Percentiles rank a stretch among this genome's conserved stretches.
Conservation (phyloP, 1,139 yeast species). For the Saccharomycopsis phalli region DNA sequence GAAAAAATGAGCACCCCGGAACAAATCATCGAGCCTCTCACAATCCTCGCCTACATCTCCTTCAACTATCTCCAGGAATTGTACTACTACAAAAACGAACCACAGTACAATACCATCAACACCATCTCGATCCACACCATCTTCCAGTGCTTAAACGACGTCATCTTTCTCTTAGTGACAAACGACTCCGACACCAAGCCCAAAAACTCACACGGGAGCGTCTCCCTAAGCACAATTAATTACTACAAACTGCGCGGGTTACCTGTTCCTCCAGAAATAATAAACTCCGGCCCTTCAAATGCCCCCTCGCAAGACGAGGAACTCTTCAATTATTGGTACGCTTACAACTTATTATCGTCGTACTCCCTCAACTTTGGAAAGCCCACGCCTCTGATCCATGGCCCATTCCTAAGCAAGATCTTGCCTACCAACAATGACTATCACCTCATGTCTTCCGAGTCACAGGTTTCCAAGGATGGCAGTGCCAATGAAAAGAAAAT, state of each 20-base stretch:
- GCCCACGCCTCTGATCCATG: conserved; percentile 21
- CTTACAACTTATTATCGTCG: conserved; percentile 20
- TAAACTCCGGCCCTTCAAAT: conserved; percentile 8
- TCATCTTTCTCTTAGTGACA: conserved; percentile 11
- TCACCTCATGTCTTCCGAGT: conserved; percentile 15
- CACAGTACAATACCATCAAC: neutral
- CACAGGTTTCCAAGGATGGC: conserved; percentile 12
- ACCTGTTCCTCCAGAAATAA: conserved; percentile 17
- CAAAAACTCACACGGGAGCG: conserved; percentile 15
- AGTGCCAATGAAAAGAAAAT: conserved; percentile 9
- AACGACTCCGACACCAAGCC: conserved; percentile 13
- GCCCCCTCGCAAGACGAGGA: conserved; percentile 10
- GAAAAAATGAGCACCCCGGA: conserved; percentile 12
- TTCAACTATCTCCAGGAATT: conserved; percentile 20
- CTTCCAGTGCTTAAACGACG: conserved; percentile 19
- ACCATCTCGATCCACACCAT: conserved; percentile 19
- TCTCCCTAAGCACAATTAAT: conserved; percentile 17
- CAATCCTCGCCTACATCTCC: conserved; percentile 22
- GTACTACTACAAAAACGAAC: conserved; percentile 12
- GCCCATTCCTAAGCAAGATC: conserved; percentile 18
- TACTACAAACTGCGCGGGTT: conserved; percentile 19
- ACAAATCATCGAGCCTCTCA: conserved; percentile 22
- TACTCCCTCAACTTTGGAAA: conserved; percentile 21
- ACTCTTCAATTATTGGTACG: conserved; percentile 22
- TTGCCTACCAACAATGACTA: conserved; percentile 19